Base-by-base conservation (phyloP, 495 filamentous ascomycete species). In the Lichenothelia convexa region DNA sequence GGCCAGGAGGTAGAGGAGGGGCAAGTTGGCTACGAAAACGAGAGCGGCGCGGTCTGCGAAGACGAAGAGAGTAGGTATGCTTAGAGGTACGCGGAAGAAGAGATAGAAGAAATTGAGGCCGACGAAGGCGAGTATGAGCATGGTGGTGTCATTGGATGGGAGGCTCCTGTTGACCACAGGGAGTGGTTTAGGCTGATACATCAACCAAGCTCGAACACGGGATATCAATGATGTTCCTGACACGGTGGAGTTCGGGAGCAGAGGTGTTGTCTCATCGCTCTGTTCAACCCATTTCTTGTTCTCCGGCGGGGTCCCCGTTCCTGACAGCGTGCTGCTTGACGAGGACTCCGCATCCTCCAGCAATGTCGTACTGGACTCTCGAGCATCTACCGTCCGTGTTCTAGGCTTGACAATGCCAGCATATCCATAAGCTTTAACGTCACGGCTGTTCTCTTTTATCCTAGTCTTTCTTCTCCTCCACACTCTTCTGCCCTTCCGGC, bases 1-100 rank as follows among this genome's bases (percentile, higher is more conserved):
- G 3, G 65, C 55, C 1, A 79, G 57, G 17, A 77, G 54, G 50
- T 77, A 74, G 5, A 77, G 54, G 12, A 72, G 53, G 1, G 71
- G 69, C 0, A 77, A 59, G 45, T 77, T 75, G 40, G 64, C 65
- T 18, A 68, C 50, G 44, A 71, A 71, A 3, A 70, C 36, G 12
- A 64, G 41, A 4, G 67, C 68, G 21, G 60, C 56, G 31, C 68
- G 57, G 45, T 75, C 69, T 35, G 63, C 65, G 37, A 72, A 62
- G 37, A 65, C 53, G 48, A 72, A 71, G 42, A 66, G 57, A 38
- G 60, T 59, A 20, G 50, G 45, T 24, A 56, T 39, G 4, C 50
- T 48, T 21, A 70, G 44, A 3, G 61, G 59, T 15, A 67, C 54
- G 38, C 48, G 49, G 47, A 60, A 72, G 37, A 70, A 49, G 13